Conservation (phyloP, 1,284 basidiomycete species). For the Cutaneotrichosporon sp. region DNA sequence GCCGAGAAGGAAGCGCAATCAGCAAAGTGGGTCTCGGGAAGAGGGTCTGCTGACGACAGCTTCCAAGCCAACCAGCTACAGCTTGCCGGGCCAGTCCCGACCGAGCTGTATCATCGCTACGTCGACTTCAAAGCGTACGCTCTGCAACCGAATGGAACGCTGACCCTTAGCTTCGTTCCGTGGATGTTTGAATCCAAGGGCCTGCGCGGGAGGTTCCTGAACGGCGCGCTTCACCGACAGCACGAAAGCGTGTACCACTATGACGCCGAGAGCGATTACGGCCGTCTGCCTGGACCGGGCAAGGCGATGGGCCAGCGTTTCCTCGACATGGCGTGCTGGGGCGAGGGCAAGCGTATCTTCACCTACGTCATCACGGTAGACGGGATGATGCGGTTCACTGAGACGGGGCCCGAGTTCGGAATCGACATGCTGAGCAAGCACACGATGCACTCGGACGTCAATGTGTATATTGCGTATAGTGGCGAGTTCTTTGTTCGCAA, state of each 20-base stretch:
- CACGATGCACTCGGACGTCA: constrained; percentile 59
- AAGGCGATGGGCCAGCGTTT: constrained; percentile 48
- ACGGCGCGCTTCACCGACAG: constrained; percentile 55
- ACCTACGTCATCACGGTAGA: constrained; percentile 58
- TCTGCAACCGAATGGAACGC: neutral
- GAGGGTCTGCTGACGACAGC: constrained; percentile 28
- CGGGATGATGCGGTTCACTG: constrained; percentile 57
- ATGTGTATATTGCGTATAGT: constrained; percentile 49
- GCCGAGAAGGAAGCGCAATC: constrained; percentile 23
- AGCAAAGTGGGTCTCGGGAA: constrained; percentile 35
- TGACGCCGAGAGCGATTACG: constrained; percentile 53
- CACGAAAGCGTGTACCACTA: constrained; percentile 57
- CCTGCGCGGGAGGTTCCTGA: constrained; percentile 52
- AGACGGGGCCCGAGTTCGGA: constrained; percentile 58
- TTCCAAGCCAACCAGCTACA: constrained; percentile 58
- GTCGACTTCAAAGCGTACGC: constrained; percentile 54
- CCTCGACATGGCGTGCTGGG: constrained; percentile 56
- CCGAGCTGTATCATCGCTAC: constrained; percentile 56
- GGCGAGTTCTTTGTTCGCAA: constrained; percentile 44
- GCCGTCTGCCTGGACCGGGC: constrained; percentile 38
- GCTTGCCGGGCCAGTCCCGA: constrained; percentile 56
- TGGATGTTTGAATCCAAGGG: constrained; percentile 55
- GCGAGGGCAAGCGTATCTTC: constrained; percentile 55
- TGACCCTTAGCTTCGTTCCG: constrained; percentile 46
- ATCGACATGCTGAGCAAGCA: constrained; percentile 59